Base-by-base conservation (phyloP, 179 eudicot genomes). In the Amaranthus tricolor region DNA sequence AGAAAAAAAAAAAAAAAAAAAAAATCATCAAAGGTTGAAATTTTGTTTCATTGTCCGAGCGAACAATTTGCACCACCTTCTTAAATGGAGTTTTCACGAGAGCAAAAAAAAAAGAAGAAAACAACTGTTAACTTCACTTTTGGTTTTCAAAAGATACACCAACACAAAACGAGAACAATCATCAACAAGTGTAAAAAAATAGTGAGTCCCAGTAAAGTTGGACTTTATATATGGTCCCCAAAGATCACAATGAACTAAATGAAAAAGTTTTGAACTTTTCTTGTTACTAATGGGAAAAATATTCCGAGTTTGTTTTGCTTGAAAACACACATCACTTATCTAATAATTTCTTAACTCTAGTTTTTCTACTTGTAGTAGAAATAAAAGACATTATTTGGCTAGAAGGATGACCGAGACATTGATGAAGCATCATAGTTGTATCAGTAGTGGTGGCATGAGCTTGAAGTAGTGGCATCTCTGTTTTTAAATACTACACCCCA, bases 181-280 rank as follows among this genome's bases (percentile, higher is more conserved):
- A 50, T 73, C 67, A 24, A 73, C 67, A 44, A 76, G 20, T 7
- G 78, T 68, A 0, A 76, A 9, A 15, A 76, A 76, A 49, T 56
- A 67, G 19, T 47, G 63, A 6, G 54, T 10, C 0, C 66, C 60
- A 48, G 52, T 2, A 24, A 9, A 58, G 1, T 44, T 6, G 1
- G 50, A 2, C 7, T 52, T 47, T 0, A 14, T 50, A 59, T 53
- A 68, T 0, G 78, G 52, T 0, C 68, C 78, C 73, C 67, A 76
- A 2, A 76, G 2, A 59, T 76, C 78, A 59, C 66, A 67, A 67
- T 76, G 74, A 8, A 76, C 24, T 8, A 76, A 31, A 6, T 21
- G 21, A 76, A 76, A 68, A 0, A 2, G 3, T 0, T 14, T 7
- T 5, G 7, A 1, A 24, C 17, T 45, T 44, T 16, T 51, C 48